A percentile compares a stretch with the other conserved stretches of the same genome.
phyloP scores from a whole-genome alignment of 495 filamentous ascomycete genomes.

The Melanomma pulvis-pyrius region DNA sequence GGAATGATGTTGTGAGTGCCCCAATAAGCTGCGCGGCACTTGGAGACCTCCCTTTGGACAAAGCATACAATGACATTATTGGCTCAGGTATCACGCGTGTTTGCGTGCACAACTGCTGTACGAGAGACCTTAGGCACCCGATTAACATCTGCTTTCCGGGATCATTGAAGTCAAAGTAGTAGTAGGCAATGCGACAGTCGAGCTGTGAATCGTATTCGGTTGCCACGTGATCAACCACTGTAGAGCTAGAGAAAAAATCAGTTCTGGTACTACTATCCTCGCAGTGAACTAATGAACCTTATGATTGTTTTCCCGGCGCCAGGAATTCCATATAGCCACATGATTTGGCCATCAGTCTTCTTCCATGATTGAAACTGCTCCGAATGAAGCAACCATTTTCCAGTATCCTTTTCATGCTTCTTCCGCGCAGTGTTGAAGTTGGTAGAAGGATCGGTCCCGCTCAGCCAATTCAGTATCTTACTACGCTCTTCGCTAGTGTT shows the following conservation, averaged over 20 bases:
- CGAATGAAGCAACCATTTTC: not conserved
- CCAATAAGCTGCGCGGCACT: not conserved
- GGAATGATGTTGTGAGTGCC: not conserved
- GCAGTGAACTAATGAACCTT: too few species aligned
- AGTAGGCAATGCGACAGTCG: not conserved
- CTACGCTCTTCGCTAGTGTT: not conserved
- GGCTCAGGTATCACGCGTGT: not conserved
- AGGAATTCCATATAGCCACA: not conserved
- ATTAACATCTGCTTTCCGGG: not conserved
- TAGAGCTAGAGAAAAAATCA: too few species aligned
- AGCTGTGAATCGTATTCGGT: not conserved
- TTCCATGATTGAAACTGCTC: not conserved
- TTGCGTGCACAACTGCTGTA: not conserved
- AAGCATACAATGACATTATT: not conserved
- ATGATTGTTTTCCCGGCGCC: not conserved
- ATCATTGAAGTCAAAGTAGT: not conserved
- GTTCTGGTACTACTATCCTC: too few species aligned
- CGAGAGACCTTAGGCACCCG: not conserved
- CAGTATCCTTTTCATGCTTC: not conserved
- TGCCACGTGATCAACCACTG: not conserved
- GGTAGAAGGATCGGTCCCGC: not conserved
- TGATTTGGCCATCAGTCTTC: not conserved
- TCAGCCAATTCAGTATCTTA: not conserved
- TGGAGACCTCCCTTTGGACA: not conserved
- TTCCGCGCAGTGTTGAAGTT: not conserved